phyloP scores from a whole-genome alignment of 2,329 filamentous ascomycete genomes.

The Diaporthe aspalathi region DNA sequence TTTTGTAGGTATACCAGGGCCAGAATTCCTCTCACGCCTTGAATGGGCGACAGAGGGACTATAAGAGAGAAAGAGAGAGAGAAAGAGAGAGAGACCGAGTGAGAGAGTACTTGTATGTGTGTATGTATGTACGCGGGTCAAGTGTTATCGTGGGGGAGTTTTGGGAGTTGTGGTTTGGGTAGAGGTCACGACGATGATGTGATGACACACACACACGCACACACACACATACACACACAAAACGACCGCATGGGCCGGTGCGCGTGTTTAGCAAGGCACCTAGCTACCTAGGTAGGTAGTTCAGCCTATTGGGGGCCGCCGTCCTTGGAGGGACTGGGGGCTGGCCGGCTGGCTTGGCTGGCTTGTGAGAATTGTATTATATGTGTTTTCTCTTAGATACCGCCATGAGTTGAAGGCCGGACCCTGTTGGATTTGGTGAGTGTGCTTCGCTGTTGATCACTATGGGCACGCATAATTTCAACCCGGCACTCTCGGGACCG shows the following conservation, averaged over 20 bases:
- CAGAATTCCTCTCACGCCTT: not conserved
- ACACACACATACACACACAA: too few relatives aligned
- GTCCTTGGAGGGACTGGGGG: not conserved
- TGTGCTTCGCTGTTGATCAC: too few relatives aligned
- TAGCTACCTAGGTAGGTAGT: not conserved
- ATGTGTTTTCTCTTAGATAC: conserved; percentile 3
- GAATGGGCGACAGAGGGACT: not conserved
- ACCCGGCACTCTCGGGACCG: not conserved
- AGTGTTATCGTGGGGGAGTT: not conserved
- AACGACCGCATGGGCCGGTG: not conserved
- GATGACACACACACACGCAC: too few relatives aligned
- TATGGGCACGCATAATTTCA: too few relatives aligned
- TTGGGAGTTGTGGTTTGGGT: conserved; percentile 8
- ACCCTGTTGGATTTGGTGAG: not conserved
- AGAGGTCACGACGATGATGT: conserved; percentile 13
- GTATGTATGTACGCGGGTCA: not conserved
- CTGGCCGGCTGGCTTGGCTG: conserved; percentile 19
- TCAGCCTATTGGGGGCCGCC: not conserved
- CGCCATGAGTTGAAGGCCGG: too few relatives aligned
- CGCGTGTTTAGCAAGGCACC: not conserved
- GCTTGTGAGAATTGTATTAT: conserved; percentile 24
- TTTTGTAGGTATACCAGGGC: not conserved
- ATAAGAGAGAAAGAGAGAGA: too few relatives aligned
- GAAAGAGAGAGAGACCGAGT: too few relatives aligned
- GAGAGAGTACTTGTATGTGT: not conserved